These are phyloP conservation scores for Delphinella strobiligena DNA, from an alignment of 2,329 filamentous ascomycete species.

Conservation along the genomic window DNA sequence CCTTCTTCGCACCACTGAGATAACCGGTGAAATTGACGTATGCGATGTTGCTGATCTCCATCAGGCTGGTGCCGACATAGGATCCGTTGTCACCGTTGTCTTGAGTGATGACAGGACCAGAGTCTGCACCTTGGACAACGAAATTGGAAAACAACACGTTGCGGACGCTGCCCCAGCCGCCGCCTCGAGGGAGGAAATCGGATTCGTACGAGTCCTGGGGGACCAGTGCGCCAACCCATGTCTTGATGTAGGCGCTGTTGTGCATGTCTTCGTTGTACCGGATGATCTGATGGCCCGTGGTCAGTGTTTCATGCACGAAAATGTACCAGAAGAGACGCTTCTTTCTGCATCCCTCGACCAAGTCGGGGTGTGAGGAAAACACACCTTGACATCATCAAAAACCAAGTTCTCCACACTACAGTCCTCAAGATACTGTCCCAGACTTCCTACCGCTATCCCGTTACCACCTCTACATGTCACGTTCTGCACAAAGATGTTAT, in stretches of 20 bases:
- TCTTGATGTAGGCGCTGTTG: conserved; percentile 43
- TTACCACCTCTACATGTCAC: conserved; percentile 43
- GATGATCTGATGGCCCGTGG: conserved; percentile 18
- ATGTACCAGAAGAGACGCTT: too few relatives aligned
- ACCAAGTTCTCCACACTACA: conserved; percentile 38
- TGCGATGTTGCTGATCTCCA: conserved; percentile 37
- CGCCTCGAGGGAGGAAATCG: conserved; percentile 36
- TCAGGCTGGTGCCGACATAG: conserved; percentile 36
- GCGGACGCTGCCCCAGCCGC: conserved; percentile 41
- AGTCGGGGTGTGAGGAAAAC: not conserved
- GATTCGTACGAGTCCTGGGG: conserved; percentile 38
- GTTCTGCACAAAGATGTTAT: conserved; percentile 45
- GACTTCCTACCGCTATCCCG: conserved; percentile 37
- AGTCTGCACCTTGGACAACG: conserved; percentile 32
- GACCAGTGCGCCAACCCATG: conserved; percentile 39
- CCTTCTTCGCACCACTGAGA: conserved; percentile 22
- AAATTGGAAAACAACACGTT: conserved; percentile 44
- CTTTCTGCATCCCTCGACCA: not conserved
- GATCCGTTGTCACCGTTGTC: conserved; percentile 39
- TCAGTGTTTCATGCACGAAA: too few relatives aligned
- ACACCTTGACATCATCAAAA: conserved; percentile 31
- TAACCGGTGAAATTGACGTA: conserved; percentile 43
- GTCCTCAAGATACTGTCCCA: conserved; percentile 46
- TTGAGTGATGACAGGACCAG: conserved; percentile 34
- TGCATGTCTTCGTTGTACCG: conserved; percentile 36